These are phyloP conservation scores for Hibiscus mutabilis DNA, from an alignment of 345 rosid species.

Conservation along the genomic window DNA sequence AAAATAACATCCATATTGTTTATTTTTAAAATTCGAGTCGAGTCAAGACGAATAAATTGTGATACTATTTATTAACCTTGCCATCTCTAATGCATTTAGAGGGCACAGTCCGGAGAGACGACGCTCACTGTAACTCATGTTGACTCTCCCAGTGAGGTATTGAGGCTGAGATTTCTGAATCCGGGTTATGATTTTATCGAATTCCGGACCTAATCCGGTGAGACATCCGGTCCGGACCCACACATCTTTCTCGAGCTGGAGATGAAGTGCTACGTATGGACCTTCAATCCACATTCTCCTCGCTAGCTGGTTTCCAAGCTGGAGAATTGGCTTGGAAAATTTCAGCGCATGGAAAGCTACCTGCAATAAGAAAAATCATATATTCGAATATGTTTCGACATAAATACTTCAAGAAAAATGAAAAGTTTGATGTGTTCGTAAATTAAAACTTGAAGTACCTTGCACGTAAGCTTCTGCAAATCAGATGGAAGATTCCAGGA, in stretches of 20 bases:
- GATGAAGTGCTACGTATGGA: constrained; percentile 63
- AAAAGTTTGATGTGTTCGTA: neutral
- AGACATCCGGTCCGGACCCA: constrained; percentile 80
- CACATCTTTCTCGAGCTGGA: constrained; percentile 69
- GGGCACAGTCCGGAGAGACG: constrained; percentile 68
- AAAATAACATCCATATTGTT: neutral
- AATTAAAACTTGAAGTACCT: constrained; percentile 71
- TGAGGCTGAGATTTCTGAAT: constrained; percentile 33
- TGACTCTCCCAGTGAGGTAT: constrained; percentile 50
- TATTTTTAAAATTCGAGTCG: neutral
- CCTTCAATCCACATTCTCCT: constrained; percentile 83
- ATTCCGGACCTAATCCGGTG: constrained; percentile 52
- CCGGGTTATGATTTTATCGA: constrained; percentile 36
- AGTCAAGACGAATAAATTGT: neutral
- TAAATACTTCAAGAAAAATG: neutral
- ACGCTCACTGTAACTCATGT: constrained; percentile 41
- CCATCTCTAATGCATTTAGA: constrained; percentile 52
- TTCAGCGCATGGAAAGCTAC: constrained; percentile 70
- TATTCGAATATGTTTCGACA: neutral
- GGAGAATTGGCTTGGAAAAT: constrained; percentile 49
- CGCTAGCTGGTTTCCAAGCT: constrained; percentile 54
- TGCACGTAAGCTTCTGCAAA: constrained; percentile 73
- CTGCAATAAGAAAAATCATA: constrained; percentile 16
- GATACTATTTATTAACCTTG: constrained; percentile 30
- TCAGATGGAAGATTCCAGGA: constrained; percentile 63